Conservation (phyloP, 345 rosid species). For the Cardamine resedifolia region DNA sequence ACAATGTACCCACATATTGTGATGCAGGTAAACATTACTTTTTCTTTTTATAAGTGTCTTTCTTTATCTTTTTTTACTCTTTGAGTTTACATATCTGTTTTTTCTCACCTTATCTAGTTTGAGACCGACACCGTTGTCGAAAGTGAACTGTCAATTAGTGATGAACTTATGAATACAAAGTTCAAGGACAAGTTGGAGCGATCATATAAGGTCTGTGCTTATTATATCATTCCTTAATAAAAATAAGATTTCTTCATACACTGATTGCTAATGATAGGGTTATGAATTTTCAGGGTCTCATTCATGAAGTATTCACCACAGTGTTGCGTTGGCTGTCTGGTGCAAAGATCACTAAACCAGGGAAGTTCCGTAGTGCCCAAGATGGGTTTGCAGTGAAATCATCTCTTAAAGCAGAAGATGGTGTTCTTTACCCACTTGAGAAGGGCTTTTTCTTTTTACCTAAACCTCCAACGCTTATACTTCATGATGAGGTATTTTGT, state of each 20-base stretch:
- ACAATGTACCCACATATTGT: slow-evolving; percentile 94
- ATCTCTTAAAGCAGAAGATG: slow-evolving; percentile 97
- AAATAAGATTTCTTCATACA: background rate
- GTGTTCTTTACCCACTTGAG: slow-evolving; percentile 92
- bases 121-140: slow-evolving; percentile 77
- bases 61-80: background rate
- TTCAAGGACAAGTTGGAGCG: slow-evolving; percentile 86
- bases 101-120: slow-evolving; percentile 48
- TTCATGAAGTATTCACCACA: slow-evolving; percentile 91
- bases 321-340: slow-evolving; percentile 86
- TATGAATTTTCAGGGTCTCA: slow-evolving; percentile 65
- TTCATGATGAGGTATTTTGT: slow-evolving; percentile 83
- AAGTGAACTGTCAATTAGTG: slow-evolving; percentile 58
- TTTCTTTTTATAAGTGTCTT: background rate
- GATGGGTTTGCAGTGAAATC: slow-evolving; percentile 99
- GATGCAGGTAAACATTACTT: slow-evolving; percentile 62
- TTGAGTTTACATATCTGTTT: slow-evolving; percentile 14
- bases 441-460: slow-evolving; percentile 97
- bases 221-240: background rate
- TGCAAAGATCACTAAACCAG: slow-evolving; percentile 95
- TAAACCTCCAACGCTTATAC: slow-evolving; percentile 97
- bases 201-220: slow-evolving; percentile 64
- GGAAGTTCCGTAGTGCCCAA: slow-evolving; percentile 94
- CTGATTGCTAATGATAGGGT: background rate
- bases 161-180: slow-evolving; percentile 75